phyloP scores from a whole-genome alignment of 495 filamentous ascomycete genomes.

The Hypoxylon lienhwacheense region DNA sequence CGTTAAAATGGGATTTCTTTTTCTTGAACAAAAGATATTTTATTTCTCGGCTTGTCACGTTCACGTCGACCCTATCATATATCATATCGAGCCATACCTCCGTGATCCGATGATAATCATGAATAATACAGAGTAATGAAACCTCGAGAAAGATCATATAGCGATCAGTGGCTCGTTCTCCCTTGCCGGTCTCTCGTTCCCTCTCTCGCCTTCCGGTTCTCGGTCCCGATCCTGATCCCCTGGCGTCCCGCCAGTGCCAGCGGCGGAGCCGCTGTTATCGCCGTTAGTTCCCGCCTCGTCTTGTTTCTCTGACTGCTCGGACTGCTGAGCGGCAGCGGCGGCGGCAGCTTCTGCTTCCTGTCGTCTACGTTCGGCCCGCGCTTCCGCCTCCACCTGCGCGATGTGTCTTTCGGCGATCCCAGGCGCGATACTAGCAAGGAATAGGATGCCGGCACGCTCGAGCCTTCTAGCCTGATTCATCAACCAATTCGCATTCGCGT shows the following conservation, averaged over 20 bases:
- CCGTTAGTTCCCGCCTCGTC: conserved; percentile 8
- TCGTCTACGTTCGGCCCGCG: conserved; percentile 56
- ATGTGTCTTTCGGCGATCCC: conserved; percentile 86
- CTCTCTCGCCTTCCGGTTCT: background rate
- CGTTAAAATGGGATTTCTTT: too few relatives aligned
- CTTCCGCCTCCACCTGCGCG: conserved; percentile 64
- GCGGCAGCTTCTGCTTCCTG: conserved; percentile 52
- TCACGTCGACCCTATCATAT: too few relatives aligned
- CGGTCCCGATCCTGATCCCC: background rate
- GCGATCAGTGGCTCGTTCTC: conserved; percentile 15
- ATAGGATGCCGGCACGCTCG: conserved; percentile 78
- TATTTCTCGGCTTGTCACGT: too few relatives aligned
- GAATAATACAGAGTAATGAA: too few relatives aligned
- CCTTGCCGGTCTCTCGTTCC: conserved; percentile 5
- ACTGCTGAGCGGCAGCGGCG: conserved; percentile 27
- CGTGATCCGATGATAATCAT: too few relatives aligned
- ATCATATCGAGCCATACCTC: too few relatives aligned
- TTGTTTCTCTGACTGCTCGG: conserved; percentile 1
- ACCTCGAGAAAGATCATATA: conserved; percentile 4
- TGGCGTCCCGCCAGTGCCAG: background rate
- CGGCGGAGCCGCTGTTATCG: background rate
- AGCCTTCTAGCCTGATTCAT: conserved; percentile 60
- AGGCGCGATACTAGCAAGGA: conserved; percentile 81
- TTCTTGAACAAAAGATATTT: too few relatives aligned
- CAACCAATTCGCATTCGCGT: conserved; percentile 55